Conservation (phyloP, 2,329 filamentous ascomycete genomes). For the Seiridium cupressi region DNA sequence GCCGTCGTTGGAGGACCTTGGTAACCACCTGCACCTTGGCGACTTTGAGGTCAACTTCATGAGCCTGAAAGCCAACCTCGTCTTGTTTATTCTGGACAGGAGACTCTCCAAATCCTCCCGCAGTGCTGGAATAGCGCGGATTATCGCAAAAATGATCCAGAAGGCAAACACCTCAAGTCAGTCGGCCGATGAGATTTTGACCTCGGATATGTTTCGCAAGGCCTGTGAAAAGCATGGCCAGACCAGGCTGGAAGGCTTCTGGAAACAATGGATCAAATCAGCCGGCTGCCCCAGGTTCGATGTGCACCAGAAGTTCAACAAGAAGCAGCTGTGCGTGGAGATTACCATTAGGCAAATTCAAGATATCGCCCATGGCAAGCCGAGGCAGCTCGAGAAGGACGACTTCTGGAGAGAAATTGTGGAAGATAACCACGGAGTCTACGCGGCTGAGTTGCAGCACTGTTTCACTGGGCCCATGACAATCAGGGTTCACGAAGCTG, state of each 20-base stretch:
- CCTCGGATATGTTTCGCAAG: constrained; percentile 73
- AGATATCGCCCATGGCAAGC: constrained; percentile 42
- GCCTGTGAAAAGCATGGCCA: constrained; percentile 87
- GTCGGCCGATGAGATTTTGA: constrained; percentile 69
- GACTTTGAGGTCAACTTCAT: constrained; percentile 88
- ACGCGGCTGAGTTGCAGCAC: constrained; percentile 67
- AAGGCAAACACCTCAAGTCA: constrained; percentile 70
- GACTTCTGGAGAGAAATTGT: constrained; percentile 84
- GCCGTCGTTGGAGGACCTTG: constrained; percentile 79
- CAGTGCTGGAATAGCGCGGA: constrained; percentile 77
- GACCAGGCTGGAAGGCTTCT: constrained; percentile 84
- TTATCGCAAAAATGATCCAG: constrained; percentile 82
- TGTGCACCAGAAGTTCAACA: constrained; percentile 90
- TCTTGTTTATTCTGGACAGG: constrained; percentile 91
- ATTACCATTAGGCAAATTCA: constrained; percentile 82
- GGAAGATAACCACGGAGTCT: constrained; percentile 70
- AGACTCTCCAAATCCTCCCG: constrained; percentile 85
- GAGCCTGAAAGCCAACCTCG: constrained; percentile 82
- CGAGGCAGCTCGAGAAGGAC: constrained; percentile 60
- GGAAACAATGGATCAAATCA: constrained; percentile 87
- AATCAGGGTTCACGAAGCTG: constrained; percentile 94
- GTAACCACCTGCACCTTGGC: constrained; percentile 74
- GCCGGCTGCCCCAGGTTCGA: constrained; percentile 87
- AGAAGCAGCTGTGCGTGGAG: constrained; percentile 93
- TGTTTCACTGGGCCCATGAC: constrained; percentile 96